Evolutionary conservation across 2,329 filamentous ascomycete genomes (phyloP).

Genomic region (Pseudonectria buxi): DNA sequence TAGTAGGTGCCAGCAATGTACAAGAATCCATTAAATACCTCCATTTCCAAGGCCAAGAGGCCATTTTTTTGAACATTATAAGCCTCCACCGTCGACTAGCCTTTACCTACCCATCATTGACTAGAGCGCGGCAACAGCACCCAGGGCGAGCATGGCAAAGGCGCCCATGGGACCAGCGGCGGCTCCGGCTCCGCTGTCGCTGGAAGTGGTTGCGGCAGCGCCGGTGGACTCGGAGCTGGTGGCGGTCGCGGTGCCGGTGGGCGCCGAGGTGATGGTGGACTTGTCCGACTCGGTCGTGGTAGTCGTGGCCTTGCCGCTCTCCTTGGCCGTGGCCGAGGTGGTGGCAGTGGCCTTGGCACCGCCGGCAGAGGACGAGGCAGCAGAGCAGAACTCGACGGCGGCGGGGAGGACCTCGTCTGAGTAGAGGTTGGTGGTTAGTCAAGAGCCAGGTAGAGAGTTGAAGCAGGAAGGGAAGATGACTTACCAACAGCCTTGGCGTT

Average conservation of each 20-base stretch:
- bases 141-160: slow-evolving; percentile 3
- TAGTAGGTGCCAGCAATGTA: no score
- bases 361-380: slow-evolving; percentile 1
- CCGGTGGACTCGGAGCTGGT: background rate
- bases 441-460: background rate
- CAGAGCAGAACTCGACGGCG: slow-evolving; percentile 5
- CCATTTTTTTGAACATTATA: no score
- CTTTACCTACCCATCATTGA: no score
- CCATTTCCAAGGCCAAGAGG: no score
- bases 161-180: slow-evolving; percentile 1
- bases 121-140: slow-evolving; percentile 1
- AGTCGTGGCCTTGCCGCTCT: background rate
- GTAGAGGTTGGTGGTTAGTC: background rate
- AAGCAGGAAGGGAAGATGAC: background rate
- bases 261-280: background rate
- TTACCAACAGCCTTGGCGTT: slow-evolving; percentile 1
- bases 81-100: no score
- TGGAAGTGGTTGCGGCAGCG: background rate
- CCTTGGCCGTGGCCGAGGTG: background rate
- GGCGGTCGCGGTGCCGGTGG: background rate
- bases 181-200: background rate
- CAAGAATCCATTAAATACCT: no score
- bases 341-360: background rate
- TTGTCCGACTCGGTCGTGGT: background rate
- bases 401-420: slow-evolving; percentile 7